Evolutionary conservation across 148 eudicot species (phyloP).

Genomic region (Fagopyrum homotropicum): DNA sequence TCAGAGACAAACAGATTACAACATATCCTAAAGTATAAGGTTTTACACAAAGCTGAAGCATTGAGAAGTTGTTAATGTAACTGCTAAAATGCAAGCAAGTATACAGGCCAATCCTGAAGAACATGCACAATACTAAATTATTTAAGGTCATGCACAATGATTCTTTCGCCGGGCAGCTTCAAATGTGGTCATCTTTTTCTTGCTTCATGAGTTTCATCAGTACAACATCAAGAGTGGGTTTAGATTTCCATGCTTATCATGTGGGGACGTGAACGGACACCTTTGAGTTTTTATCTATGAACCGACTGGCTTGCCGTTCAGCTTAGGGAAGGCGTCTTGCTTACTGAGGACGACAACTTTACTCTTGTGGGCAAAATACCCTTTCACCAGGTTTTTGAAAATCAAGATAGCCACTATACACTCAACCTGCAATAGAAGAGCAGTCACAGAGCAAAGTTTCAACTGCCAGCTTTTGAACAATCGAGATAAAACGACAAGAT

Average conservation of each 20-base stretch:
- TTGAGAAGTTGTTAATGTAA: background rate
- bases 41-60: background rate
- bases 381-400: slow-evolving; percentile 84
- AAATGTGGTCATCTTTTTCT: background rate
- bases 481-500: background rate
- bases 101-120: background rate
- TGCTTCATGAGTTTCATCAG: background rate
- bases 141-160: background rate
- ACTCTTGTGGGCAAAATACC: slow-evolving; percentile 95
- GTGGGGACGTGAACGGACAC: background rate
- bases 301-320: slow-evolving; percentile 71
- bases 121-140: background rate
- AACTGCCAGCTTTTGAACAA: background rate
- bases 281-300: slow-evolving; percentile 15
- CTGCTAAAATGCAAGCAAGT: background rate
- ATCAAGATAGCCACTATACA: slow-evolving; percentile 87
- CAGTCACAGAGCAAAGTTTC: slow-evolving; percentile 6
- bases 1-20: background rate
- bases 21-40: background rate
- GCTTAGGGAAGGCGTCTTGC: slow-evolving; percentile 92
- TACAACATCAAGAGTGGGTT: background rate
- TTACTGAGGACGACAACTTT: slow-evolving; percentile 93
- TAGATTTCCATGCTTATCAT: background rate
- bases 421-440: slow-evolving; percentile 54
- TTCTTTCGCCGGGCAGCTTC: background rate